A percentile compares a stretch with the other conserved stretches of the same genome.
Evolutionary conservation across 2,329 filamentous ascomycete species (phyloP).

Genomic region (Stagonosporopsis cucurbitacearum): DNA sequence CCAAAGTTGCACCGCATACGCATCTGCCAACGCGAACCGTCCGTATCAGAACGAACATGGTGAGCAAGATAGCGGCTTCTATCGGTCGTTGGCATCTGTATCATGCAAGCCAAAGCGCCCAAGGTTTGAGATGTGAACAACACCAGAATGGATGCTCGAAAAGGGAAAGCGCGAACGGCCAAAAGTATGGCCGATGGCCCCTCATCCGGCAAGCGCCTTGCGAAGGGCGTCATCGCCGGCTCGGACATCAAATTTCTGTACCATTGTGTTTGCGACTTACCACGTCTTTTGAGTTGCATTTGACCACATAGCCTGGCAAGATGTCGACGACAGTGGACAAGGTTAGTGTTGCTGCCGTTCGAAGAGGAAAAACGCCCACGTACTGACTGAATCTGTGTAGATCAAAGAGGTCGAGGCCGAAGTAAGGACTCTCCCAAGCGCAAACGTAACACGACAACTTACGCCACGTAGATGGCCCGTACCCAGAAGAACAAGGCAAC

Average conservation of each 20-base stretch:
- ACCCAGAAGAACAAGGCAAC: constrained; percentile 98
- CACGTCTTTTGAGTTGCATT: not conserved
- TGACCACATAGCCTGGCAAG: constrained; percentile 12
- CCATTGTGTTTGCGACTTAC: constrained; percentile 16
- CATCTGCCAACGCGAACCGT: constrained; percentile 7
- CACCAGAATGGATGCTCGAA: not conserved
- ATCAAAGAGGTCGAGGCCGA: constrained; percentile 98
- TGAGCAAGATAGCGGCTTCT: constrained; percentile 28
- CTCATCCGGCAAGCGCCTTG: constrained; percentile 22
- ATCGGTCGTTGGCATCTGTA: constrained; percentile 24
- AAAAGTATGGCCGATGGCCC: constrained; percentile 23
- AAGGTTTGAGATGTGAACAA: not conserved
- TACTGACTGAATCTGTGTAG: constrained; percentile 54
- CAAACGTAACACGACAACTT: constrained; percentile 27
- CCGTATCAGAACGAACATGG: constrained; percentile 13
- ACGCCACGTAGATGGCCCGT: constrained; percentile 76
- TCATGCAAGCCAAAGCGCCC: constrained; percentile 12
- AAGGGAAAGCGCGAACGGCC: constrained; percentile 9
- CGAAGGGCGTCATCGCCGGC: constrained; percentile 33
- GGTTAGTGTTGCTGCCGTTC: constrained; percentile 58
- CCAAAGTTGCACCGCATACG: constrained; percentile 14
- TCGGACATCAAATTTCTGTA: constrained; percentile 43
- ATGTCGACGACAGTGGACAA: constrained; percentile 99
- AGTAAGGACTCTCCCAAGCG: constrained; percentile 60
- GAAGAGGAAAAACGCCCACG: not conserved